These are phyloP conservation scores for Neurospora sp. DNA, from an alignment of 495 filamentous ascomycete species.

Conservation along the genomic window DNA sequence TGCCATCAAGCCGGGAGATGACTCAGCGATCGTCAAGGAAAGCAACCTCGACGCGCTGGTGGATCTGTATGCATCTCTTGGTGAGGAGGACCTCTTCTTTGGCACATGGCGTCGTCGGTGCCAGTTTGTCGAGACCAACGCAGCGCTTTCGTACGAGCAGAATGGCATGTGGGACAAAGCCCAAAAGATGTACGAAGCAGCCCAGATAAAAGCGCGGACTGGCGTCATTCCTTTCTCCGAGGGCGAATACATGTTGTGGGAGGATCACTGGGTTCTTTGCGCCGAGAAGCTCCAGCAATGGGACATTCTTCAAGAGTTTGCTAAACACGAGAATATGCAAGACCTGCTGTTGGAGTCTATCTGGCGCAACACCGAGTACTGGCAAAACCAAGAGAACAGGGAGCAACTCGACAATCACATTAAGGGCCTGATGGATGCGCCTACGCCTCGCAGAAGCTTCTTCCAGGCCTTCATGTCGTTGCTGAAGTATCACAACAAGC, in stretches of 20 bases:
- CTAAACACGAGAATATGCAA: conserved; percentile 98
- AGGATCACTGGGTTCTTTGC: conserved; percentile 97
- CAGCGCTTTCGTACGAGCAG: conserved; percentile 93
- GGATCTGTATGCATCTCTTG: conserved; percentile 77
- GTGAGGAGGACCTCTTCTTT: conserved; percentile 96
- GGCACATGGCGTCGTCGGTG: conserved; percentile 93
- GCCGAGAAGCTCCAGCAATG: conserved; percentile 98
- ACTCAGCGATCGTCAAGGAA: conserved; percentile 73
- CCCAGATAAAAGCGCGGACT: conserved; percentile 92
- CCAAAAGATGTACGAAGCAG: conserved; percentile 88
- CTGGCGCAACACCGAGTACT: conserved; percentile 89
- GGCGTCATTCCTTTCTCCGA: conserved; percentile 90
- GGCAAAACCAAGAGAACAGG: conserved; percentile 73
- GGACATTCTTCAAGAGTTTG: conserved; percentile 93
- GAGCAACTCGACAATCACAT: conserved; percentile 85
- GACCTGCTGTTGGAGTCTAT: conserved; percentile 91
- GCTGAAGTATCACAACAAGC: conserved; percentile 82
- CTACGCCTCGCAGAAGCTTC: conserved; percentile 85
- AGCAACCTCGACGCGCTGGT: conserved; percentile 91
- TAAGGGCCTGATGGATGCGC: conserved; percentile 93
- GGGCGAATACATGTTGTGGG: conserved; percentile 97
- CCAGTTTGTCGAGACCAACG: conserved; percentile 93
- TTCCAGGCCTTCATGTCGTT: conserved; percentile 98
- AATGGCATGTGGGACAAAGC: conserved; percentile 99
- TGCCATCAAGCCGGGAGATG: conserved; percentile 71